A percentile compares a stretch with the other conserved stretches of the same genome.
These are phyloP conservation scores for Chenopodium suecicum DNA, from an alignment of 148 eudicot genomes.

Conservation along the genomic window DNA sequence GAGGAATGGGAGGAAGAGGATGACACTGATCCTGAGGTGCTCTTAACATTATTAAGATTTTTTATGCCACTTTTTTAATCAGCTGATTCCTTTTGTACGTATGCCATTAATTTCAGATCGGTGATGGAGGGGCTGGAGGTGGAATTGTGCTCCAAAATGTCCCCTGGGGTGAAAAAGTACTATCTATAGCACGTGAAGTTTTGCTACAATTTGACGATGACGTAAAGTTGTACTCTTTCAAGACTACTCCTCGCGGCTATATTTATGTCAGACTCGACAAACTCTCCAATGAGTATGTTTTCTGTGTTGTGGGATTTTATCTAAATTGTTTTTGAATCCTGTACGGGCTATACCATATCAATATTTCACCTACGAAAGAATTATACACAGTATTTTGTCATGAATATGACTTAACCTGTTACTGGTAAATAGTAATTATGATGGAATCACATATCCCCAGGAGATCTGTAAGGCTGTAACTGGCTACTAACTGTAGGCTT, in stretches of 20 bases:
- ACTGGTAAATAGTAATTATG: neutral
- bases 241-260: conserved; percentile 76
- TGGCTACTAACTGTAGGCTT: neutral
- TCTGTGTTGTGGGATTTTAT: neutral
- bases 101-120: conserved; percentile 46
- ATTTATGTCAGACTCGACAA: conserved; percentile 87
- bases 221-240: conserved; percentile 66
- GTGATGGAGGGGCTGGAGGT: conserved; percentile 97
- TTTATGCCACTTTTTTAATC: conserved; percentile 1
- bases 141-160: conserved; percentile 79
- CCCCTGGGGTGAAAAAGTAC: conserved; percentile 77
- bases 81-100: neutral
- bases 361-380: neutral
- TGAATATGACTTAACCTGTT: neutral
- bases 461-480: neutral
- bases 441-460: neutral
- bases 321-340: neutral
- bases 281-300: conserved; percentile 63
- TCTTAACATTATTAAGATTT: neutral
- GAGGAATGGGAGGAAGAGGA: conserved; percentile 93
- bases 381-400: neutral
- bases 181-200: conserved; percentile 75
- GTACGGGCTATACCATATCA: neutral
- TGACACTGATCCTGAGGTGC: conserved; percentile 79
- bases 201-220: conserved; percentile 59